Evolutionary conservation across 208 protist genomes (phyloP), one percentile per base, ranked within the genome.

Genomic region (Leishmania lainsoni): DNA sequence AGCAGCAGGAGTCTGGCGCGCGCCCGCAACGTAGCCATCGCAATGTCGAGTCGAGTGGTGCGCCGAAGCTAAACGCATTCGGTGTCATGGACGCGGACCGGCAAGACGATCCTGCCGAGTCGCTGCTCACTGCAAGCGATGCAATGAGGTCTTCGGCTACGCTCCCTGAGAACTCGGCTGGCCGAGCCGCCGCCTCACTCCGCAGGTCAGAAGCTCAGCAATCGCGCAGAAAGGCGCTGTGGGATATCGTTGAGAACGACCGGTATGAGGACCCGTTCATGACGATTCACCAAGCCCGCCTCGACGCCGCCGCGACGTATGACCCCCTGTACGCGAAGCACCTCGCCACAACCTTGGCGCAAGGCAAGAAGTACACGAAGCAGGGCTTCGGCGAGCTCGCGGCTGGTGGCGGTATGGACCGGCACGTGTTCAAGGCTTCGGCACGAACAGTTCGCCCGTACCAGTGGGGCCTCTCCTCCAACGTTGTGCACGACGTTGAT

Each of bases 271-370:
- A 93, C 76, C 94, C 94, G 6, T 91, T 92, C 49, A 81, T 39
- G 72, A 90, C 89, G 29, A 83, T 97, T n/a, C 94, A 97, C 66
- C 94, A 97, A 75, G 93, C 93, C 26, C 92, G 94, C 68, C 85
- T 97, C 26, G 93, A 97, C 79, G 94, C 94, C 1, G 87, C 65
- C 10, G 81, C 89, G 54, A 86, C 88, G 35, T 96, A 96, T 79
- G 92, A 96, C 76, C 81, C 87, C 9, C 45, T 89, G 14, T 96
- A 96, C 84, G 84, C 83, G 16, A 88, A 90, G 35, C 85, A 87
- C 74, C 87, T 88, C 72, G 74, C 89, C 8, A 51, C 83, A 26
- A 91, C 81, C 70, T 84, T 95, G n/a, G 86, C 87, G n/a, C 87
- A 95, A 59, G 93, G 93, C 22, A 86, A 87, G 78, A 93, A 95